Percentiles rank a stretch among this genome's conserved stretches.
Evolutionary conservation across 2,329 filamentous ascomycete species (phyloP).

Genomic region (Fusarium scirpi): DNA sequence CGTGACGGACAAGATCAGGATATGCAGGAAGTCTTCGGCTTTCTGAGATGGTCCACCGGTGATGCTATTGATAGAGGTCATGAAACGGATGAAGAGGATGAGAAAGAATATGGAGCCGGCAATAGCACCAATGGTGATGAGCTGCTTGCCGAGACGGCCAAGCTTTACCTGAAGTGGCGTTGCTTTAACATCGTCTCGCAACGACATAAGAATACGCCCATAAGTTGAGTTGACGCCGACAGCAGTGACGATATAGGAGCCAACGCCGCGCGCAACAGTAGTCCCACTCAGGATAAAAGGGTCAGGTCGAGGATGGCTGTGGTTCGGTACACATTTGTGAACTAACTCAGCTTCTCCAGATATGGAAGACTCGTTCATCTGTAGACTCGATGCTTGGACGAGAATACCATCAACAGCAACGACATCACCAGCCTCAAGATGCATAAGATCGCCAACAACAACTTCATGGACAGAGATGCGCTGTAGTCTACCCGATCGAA

Average conservation of each 20-base stretch:
- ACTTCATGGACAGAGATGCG: slow-evolving; percentile 79
- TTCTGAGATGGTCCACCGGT: slow-evolving; percentile 61
- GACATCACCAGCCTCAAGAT: slow-evolving; percentile 78
- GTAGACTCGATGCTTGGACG: slow-evolving; percentile 63
- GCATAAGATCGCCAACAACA: slow-evolving; percentile 79
- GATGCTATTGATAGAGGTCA: slow-evolving; percentile 49
- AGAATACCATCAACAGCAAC: slow-evolving; percentile 78
- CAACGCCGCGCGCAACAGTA: slow-evolving; percentile 81
- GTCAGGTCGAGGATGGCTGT: slow-evolving; percentile 70
- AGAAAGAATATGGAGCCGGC: slow-evolving; percentile 59
- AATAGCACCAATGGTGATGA: slow-evolving; percentile 60
- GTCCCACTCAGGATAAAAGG: slow-evolving; percentile 86
- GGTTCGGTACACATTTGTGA: slow-evolving; percentile 70
- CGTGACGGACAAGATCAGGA: slow-evolving; percentile 69
- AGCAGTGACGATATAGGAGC: slow-evolving; percentile 80
- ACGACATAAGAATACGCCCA: slow-evolving; percentile 82
- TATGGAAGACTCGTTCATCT: slow-evolving; percentile 81
- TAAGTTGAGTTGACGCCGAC: slow-evolving; percentile 80
- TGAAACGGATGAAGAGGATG: slow-evolving; percentile 56
- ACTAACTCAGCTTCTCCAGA: slow-evolving; percentile 82
- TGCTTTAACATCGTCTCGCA: slow-evolving; percentile 80
- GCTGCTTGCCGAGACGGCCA: slow-evolving; percentile 81
- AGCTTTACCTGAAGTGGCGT: slow-evolving; percentile 83
- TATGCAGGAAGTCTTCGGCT: slow-evolving; percentile 68
- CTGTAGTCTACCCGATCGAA: slow-evolving; percentile 78